phyloP scores from a whole-genome alignment of 768 basidiomycete genomes.

The Pholiota molesta region DNA sequence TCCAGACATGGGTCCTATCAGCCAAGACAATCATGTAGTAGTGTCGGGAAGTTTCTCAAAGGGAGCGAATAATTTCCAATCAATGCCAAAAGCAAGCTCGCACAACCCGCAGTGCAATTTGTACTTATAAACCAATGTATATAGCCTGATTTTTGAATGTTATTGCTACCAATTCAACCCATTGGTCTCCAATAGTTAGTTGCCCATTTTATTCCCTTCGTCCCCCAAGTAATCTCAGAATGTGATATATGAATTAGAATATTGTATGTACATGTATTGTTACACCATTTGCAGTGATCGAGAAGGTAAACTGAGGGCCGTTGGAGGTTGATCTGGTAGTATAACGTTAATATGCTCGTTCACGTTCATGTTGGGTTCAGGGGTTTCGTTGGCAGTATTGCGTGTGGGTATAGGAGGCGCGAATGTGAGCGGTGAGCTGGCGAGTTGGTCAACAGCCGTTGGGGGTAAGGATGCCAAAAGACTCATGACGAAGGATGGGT shows the following conservation, averaged over 20 bases:
- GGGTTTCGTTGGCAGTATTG: not conserved
- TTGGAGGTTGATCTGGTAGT: not conserved
- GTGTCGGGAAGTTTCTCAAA: too few relatives aligned
- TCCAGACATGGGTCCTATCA: too few relatives aligned
- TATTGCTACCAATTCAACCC: too few relatives aligned
- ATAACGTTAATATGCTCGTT: not conserved
- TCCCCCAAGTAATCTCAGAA: too few relatives aligned
- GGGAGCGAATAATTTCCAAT: too few relatives aligned
- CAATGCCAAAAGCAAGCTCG: too few relatives aligned
- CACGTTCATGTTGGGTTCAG: not conserved
- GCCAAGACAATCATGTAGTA: too few relatives aligned
- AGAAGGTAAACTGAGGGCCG: not conserved
- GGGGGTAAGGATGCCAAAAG: conserved; percentile 10
- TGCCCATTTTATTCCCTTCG: too few relatives aligned
- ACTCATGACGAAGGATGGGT: conserved; percentile 12
- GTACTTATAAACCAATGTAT: too few relatives aligned
- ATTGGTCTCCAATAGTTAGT: too few relatives aligned
- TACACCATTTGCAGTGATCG: not conserved
- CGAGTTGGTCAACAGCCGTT: not conserved
- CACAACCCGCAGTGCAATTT: too few relatives aligned
- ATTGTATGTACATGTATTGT: not conserved
- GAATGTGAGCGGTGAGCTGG: not conserved
- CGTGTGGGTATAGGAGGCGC: not conserved
- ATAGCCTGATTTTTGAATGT: too few relatives aligned
- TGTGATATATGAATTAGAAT: not conserved